Conservation (phyloP, 352 stramenopile genomes). For the Phytophthora agathidicida region DNA sequence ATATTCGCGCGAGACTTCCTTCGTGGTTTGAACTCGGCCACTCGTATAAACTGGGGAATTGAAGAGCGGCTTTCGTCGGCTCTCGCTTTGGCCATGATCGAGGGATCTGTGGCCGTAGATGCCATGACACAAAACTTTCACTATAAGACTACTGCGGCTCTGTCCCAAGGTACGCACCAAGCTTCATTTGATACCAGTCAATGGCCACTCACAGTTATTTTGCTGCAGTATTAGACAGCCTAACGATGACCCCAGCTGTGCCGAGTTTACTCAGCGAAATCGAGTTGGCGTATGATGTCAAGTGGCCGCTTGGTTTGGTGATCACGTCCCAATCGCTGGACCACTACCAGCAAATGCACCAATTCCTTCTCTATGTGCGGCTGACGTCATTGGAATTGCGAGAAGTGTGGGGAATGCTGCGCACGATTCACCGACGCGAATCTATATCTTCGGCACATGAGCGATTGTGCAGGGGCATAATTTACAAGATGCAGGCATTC, state of each 20-base stretch:
- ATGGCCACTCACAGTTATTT: background rate
- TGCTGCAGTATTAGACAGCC: slow-evolving; percentile 41
- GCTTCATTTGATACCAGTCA: background rate
- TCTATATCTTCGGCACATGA: slow-evolving; percentile 20
- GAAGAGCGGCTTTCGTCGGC: slow-evolving; percentile 52
- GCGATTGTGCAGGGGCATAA: slow-evolving; percentile 30
- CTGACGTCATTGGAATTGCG: slow-evolving; percentile 52
- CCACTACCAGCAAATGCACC: slow-evolving; percentile 50
- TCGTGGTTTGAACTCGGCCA: slow-evolving; percentile 42
- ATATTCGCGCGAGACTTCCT: slow-evolving; percentile 74
- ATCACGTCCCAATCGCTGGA: slow-evolving; percentile 42
- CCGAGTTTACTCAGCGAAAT: slow-evolving; percentile 45
- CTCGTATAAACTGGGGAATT: slow-evolving; percentile 52
- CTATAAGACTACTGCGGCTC: slow-evolving; percentile 44
- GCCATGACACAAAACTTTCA: slow-evolving; percentile 45
- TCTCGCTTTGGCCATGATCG: slow-evolving; percentile 65
- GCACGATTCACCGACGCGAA: slow-evolving; percentile 25
- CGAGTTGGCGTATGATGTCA: slow-evolving; percentile 51
- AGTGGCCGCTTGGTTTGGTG: slow-evolving; percentile 57
- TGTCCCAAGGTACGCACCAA: slow-evolving; percentile 52
- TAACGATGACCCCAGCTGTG: slow-evolving; percentile 39
- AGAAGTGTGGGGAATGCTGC: slow-evolving; percentile 44
- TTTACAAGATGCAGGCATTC: slow-evolving; percentile 52
- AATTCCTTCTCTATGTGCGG: slow-evolving; percentile 49
- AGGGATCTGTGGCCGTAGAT: slow-evolving; percentile 37